Evolutionary conservation across 371 early-diverging fungal species (phyloP).

Genomic region (Blakeslea trispora): DNA sequence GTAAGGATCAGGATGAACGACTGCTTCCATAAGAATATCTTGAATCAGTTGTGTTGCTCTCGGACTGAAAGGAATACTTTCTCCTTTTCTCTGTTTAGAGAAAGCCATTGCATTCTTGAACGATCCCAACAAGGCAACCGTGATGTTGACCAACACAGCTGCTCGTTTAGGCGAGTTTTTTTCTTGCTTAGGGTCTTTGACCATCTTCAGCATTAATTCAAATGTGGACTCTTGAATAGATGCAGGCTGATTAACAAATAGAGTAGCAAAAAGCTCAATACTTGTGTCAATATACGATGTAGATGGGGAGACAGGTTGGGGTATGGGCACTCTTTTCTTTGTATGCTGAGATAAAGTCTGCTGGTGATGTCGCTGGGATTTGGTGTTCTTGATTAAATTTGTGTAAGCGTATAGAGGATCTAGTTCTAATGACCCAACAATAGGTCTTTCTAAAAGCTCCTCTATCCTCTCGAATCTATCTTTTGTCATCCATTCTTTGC

Average conservation of each 20-base stretch:
- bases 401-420: constrained; percentile 62
- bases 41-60: constrained; percentile 53
- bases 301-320: constrained; percentile 44
- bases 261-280: constrained; percentile 70
- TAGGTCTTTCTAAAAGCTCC: constrained; percentile 58
- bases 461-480: constrained; percentile 62
- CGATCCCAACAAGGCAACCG: constrained; percentile 70
- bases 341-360: neutral
- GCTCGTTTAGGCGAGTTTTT: constrained; percentile 75
- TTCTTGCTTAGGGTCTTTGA: constrained; percentile 65
- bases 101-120: constrained; percentile 63
- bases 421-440: constrained; percentile 61
- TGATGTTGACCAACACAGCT: constrained; percentile 80
- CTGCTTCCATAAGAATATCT: constrained; percentile 66
- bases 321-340: constrained; percentile 18
- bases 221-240: constrained; percentile 75
- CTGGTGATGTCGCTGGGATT: neutral
- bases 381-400: constrained; percentile 30
- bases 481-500: constrained; percentile 61
- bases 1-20: constrained; percentile 71
- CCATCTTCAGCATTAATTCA: constrained; percentile 71
- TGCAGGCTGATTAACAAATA: constrained; percentile 66
- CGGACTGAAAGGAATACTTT: constrained; percentile 48
- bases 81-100: constrained; percentile 27
- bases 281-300: constrained; percentile 47